Conservation (phyloP, 176 grass and related monocot species). For the Eleusine indica region DNA sequence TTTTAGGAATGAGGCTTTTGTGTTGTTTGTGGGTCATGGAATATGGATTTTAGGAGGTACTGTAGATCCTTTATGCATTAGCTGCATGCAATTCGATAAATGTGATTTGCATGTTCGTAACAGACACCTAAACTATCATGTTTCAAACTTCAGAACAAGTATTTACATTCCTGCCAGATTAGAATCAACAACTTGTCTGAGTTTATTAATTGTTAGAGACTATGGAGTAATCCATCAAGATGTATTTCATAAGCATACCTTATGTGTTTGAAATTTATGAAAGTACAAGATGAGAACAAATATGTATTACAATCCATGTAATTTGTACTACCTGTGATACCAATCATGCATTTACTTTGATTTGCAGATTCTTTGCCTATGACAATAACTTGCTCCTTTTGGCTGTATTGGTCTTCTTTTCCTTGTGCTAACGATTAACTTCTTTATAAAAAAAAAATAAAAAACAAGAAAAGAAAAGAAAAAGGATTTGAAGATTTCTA, state of each 20-base stretch:
- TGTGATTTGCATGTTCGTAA: not conserved
- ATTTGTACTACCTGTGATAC: not conserved
- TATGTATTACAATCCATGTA: not conserved
- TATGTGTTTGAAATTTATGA: not conserved
- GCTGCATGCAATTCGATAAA: not conserved
- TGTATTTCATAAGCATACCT: not conserved
- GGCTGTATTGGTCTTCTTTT: not conserved
- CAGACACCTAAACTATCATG: not conserved
- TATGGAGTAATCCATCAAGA: not conserved
- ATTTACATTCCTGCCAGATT: not conserved
- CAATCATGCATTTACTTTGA: not conserved
- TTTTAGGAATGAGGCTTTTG: not conserved
- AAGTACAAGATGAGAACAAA: not conserved
- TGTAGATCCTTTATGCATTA: not conserved
- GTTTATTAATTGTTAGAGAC: not conserved
- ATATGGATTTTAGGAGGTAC: not conserved
- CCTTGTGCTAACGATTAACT: not conserved
- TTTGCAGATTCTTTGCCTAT: not conserved
- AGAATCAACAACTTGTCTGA: not conserved
- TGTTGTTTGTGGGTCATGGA: not conserved
- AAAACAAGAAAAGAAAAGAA: not conserved
- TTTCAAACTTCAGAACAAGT: not conserved
- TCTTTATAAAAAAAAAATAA: not conserved
- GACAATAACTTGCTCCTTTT: not conserved
- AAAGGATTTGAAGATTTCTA: not conserved